Percentiles rank a stretch among this genome's conserved stretches.
Evolutionary conservation across 169 alveolate genomes (phyloP).

Genomic region (Plasmodium gallinaceum): DNA sequence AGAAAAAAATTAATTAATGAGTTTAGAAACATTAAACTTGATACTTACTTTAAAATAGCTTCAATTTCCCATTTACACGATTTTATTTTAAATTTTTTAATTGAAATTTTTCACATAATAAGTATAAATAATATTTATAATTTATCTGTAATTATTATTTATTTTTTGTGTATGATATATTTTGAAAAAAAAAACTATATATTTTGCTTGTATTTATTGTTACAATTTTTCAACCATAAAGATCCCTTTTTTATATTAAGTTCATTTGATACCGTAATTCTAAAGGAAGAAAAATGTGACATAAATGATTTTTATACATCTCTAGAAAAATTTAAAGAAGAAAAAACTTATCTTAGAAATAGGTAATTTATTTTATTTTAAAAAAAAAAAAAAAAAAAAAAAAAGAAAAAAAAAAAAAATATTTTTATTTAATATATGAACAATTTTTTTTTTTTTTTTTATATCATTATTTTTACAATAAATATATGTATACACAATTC

Average conservation of each 20-base stretch:
- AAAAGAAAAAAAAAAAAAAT: too few relatives aligned
- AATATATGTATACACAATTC: background rate
- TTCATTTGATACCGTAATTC: background rate
- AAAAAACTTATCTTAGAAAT: background rate
- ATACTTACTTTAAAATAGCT: slow-evolving; percentile 26
- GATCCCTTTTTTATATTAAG: slow-evolving; percentile 11
- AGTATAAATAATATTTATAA: slow-evolving; percentile 26
- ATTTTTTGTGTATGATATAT: slow-evolving; percentile 65
- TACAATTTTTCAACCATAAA: slow-evolving; percentile 24
- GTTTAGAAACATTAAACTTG: slow-evolving; percentile 19
- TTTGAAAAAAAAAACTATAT: slow-evolving; percentile 40
- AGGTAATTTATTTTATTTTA: slow-evolving; percentile 12
- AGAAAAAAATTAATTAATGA: slow-evolving; percentile 18
- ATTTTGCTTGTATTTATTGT: slow-evolving; percentile 23
- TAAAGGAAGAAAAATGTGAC: slow-evolving; percentile 17
- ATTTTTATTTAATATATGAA: background rate
- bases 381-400: background rate
- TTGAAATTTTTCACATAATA: slow-evolving; percentile 44
- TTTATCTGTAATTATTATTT: slow-evolving; percentile 42
- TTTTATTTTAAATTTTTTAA: slow-evolving; percentile 48
- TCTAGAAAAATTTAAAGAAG: background rate
- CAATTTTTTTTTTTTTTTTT: too few relatives aligned
- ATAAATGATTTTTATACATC: background rate
- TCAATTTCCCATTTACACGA: slow-evolving; percentile 14
- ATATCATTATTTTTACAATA: too few relatives aligned